Evolutionary conservation across 306 rosid genomes (phyloP), one percentile per base, ranked within the genome.

Genomic region (Cucurbita pepo): DNA sequence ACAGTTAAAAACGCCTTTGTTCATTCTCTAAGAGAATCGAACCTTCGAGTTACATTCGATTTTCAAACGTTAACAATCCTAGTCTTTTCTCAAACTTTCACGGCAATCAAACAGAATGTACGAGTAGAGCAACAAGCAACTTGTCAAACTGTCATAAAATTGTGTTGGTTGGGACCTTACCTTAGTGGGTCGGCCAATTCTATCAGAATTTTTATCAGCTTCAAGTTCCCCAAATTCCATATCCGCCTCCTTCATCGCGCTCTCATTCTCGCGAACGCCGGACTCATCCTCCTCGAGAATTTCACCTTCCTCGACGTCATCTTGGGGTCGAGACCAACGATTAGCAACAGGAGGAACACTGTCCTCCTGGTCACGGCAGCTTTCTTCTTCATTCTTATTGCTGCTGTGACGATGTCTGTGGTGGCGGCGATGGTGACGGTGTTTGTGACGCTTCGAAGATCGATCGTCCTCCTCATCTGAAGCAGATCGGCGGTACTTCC

Each of bases 231-330:
- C 87, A 66, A 84, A 77, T 55, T 86, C 88, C 3, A 71, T 86
- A 76, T 80, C 85, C 53, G 62, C 60, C n/a, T 48, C 74, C 54
- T 62, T 80, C 47, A 52, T 77, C 62, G 73, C 77, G 79, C 77
- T 69, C 73, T 73, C 89, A 0, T 83, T 81, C 57, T 75, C 80
- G 4, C 69, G 69, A 34, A 79, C 85, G n/a, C 72, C 77, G 16
- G 66, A 59, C 75, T 85, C 84, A 6, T 81, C 88, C 64, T 90
- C 97, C 50, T 90, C 96, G 34, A 90, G 93, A 84, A 92, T 92
- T 83, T 92, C 97, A 71, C 97, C 97, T 80, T 92, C 97, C 83
- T 92, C 97, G 8, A 92, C 86, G 16, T 92, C 97, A 47, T 90
- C 95, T 1, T 79, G 86, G 2, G 75, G 82, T 15, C 62, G 79